Evolutionary conservation across 257 asterid genomes (phyloP).

Genomic region (Solanum rostratum): DNA sequence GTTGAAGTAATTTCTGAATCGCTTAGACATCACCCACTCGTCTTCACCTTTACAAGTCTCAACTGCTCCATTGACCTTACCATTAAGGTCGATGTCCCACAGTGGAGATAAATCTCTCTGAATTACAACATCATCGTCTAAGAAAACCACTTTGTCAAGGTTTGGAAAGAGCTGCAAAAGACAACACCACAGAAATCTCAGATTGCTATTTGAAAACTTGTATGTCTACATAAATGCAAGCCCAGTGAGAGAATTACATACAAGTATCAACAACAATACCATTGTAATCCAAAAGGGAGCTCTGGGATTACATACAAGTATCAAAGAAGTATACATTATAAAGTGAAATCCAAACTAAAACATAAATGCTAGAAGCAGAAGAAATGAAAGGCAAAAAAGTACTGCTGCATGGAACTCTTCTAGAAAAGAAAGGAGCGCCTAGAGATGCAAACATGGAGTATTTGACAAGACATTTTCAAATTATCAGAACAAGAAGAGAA

Average conservation of each 20-base stretch:
- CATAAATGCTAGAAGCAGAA: neutral
- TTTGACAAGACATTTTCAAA: neutral
- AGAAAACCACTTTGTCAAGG: constrained; percentile 92
- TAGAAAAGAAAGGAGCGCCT: neutral
- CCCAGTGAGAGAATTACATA: neutral
- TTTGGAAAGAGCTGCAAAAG: constrained; percentile 88
- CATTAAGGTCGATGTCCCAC: constrained; percentile 77
- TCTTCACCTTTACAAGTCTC: constrained; percentile 98
- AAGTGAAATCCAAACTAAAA: neutral
- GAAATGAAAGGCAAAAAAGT: neutral
- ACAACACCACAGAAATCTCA: constrained; percentile 8
- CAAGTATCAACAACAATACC: neutral
- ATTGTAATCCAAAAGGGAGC: neutral
- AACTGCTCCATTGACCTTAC: constrained; percentile 98
- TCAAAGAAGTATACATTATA: neutral
- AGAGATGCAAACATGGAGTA: neutral
- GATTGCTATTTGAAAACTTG: neutral
- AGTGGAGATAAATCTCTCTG: constrained; percentile 89
- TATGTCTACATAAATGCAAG: neutral
- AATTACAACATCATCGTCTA: constrained; percentile 92
- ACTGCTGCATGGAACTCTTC: neutral
- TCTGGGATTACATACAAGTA: neutral
- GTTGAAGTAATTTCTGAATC: constrained; percentile 85
- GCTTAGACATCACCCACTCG: constrained; percentile 96
- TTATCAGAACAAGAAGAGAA: neutral